These are phyloP conservation scores for Endoconidiophora polonica DNA, from an alignment of 2,329 filamentous ascomycete species.

Conservation along the genomic window DNA sequence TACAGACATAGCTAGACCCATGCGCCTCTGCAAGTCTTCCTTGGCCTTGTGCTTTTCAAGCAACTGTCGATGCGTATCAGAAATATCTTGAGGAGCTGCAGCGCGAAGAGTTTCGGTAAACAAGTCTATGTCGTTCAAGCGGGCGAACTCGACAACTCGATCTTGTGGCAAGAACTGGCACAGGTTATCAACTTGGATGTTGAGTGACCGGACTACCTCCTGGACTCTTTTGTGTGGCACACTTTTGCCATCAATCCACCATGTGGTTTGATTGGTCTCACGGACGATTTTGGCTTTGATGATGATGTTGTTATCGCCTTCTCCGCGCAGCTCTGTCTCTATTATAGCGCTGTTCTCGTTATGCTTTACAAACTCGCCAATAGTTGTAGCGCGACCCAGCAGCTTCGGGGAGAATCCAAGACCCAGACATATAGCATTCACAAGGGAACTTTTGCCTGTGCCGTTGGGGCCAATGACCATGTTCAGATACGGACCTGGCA, in stretches of 20 bases:
- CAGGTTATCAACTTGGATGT: constrained; percentile 92
- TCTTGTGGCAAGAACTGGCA: constrained; percentile 97
- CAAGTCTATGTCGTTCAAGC: constrained; percentile 63
- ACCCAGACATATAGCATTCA: constrained; percentile 90
- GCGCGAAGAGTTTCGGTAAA: constrained; percentile 76
- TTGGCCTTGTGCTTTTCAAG: constrained; percentile 48
- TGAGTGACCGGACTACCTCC: constrained; percentile 50
- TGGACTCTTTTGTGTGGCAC: constrained; percentile 47
- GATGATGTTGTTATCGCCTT: constrained; percentile 48
- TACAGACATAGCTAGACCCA: constrained; percentile 25
- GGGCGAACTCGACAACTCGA: constrained; percentile 85
- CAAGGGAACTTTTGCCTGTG: constrained; percentile 91
- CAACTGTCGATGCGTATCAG: constrained; percentile 58
- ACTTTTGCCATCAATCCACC: constrained; percentile 54
- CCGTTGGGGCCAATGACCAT: constrained; percentile 99
- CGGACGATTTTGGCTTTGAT: constrained; percentile 62
- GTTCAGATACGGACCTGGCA: constrained; percentile 80
- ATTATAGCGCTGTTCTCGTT: constrained; percentile 61
- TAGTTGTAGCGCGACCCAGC: constrained; percentile 68
- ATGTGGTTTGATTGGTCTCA: constrained; percentile 69
- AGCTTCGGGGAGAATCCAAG: constrained; percentile 70
- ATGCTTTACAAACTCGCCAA: constrained; percentile 88
- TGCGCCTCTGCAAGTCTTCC: constrained; percentile 38
- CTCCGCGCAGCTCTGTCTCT: constrained; percentile 72
- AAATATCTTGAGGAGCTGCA: constrained; percentile 67